phyloP scores from a whole-genome alignment of 1,284 basidiomycete species.

The Cryptococcus sp. region DNA sequence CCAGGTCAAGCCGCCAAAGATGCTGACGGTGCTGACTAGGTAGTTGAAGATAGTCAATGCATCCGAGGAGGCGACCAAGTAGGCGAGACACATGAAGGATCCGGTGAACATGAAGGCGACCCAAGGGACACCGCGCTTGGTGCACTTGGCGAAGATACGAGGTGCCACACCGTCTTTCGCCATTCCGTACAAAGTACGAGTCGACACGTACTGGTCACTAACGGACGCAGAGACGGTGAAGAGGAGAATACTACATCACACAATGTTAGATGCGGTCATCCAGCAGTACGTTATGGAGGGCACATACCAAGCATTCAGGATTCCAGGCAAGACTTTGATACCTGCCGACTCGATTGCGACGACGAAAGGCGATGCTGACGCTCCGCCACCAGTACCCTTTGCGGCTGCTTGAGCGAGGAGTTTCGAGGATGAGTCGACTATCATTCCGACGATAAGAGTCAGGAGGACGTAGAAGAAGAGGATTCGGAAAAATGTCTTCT shows the following conservation, averaged over 20 bases:
- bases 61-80: conserved; percentile 31
- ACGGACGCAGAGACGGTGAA: conserved; percentile 56
- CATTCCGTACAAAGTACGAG: conserved; percentile 58
- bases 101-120: conserved; percentile 50
- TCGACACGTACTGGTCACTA: conserved; percentile 57
- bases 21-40: conserved; percentile 69
- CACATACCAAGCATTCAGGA: conserved; percentile 54
- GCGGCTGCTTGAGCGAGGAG: conserved; percentile 56
- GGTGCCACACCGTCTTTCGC: conserved; percentile 60
- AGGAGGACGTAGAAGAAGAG: conserved; percentile 64
- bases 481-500: conserved; percentile 60
- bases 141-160: conserved; percentile 55
- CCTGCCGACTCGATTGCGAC: conserved; percentile 57
- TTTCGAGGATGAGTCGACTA: conserved; percentile 55
- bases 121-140: conserved; percentile 54
- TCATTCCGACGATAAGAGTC: conserved; percentile 63
- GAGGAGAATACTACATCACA: conserved; percentile 29
- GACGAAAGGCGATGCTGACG: conserved; percentile 75
- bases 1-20: conserved; percentile 72
- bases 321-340: conserved; percentile 54
- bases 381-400: conserved; percentile 59
- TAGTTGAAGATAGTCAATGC: conserved; percentile 61
- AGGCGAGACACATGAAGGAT: conserved; percentile 48
- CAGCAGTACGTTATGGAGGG: not conserved
- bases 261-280: not conserved